Evolutionary conservation across 2,329 filamentous ascomycete species (phyloP).

Genomic region (Penicillium italicum): DNA sequence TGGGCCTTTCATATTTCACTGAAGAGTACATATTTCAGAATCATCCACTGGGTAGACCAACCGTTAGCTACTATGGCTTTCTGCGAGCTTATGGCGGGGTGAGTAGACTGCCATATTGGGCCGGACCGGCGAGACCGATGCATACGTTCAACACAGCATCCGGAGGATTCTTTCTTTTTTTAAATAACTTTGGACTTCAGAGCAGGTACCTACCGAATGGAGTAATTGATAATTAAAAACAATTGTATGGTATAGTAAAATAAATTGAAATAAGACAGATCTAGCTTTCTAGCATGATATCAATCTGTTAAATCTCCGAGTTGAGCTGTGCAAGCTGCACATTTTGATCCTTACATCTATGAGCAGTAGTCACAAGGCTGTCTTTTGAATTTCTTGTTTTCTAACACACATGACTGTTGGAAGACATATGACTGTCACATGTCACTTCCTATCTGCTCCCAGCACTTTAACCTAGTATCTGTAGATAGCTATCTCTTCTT

Average conservation of each 20-base stretch:
- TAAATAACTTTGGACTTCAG: neutral
- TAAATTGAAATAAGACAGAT: neutral
- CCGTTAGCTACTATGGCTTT: neutral
- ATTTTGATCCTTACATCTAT: neutral
- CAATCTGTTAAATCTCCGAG: neutral
- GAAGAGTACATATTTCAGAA: neutral
- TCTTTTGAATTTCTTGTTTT: neutral
- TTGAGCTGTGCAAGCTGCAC: neutral
- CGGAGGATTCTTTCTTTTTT: neutral
- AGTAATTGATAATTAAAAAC: neutral
- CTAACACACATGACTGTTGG: neutral
- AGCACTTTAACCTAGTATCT: no score
- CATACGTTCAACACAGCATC: neutral
- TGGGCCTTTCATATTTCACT: neutral
- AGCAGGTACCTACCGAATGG: neutral
- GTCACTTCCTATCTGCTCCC: no score
- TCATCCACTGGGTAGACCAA: neutral
- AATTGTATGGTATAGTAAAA: no score
- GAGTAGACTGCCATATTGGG: neutral
- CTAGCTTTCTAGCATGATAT: neutral
- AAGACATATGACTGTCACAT: no score
- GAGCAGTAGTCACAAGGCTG: no score
- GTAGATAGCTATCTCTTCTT: no score
- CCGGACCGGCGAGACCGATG: neutral
- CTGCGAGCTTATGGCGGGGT: neutral